Conservation (phyloP, 2,329 filamentous ascomycete species). For the Sordariomycetes sp. region DNA sequence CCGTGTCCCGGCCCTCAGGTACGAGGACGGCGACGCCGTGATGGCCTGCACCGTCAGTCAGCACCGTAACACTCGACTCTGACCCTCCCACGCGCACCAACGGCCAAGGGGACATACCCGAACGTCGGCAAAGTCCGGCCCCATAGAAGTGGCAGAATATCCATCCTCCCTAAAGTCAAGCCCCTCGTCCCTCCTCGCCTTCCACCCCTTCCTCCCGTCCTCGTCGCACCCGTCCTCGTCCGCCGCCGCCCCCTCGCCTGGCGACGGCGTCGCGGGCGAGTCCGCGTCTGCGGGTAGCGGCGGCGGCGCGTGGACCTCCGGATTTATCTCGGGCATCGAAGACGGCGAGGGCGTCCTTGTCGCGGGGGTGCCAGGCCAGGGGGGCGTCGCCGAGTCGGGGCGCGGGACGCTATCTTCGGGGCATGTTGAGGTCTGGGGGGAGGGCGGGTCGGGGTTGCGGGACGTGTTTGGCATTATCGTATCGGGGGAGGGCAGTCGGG, state of each 20-base stretch:
- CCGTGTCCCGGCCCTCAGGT: constrained; percentile 72
- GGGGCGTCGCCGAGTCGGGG: not conserved
- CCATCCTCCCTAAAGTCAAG: constrained; percentile 10
- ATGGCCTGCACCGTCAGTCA: constrained; percentile 39
- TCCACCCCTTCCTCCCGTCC: not conserved
- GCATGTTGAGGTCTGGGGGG: not conserved
- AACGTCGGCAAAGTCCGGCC: constrained; percentile 20
- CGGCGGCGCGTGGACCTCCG: not conserved
- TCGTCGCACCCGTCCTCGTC: not conserved
- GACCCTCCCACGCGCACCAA: not conserved
- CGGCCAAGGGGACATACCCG: constrained; percentile 15
- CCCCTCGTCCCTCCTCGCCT: constrained; percentile 11
- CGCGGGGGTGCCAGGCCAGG: not conserved
- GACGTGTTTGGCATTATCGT: constrained; percentile 7
- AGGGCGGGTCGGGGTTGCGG: constrained; percentile 1
- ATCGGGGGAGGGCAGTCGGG: not conserved
- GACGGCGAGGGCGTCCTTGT: not conserved
- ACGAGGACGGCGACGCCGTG: constrained; percentile 73
- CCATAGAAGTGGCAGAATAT: constrained; percentile 20
- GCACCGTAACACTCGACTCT: not conserved
- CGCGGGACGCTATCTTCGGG: constrained; percentile 2
- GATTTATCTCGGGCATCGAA: not conserved
- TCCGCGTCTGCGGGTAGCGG: not conserved
- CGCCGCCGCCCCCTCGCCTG: constrained; percentile 10
- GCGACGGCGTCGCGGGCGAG: constrained; percentile 22